Percentiles rank a stretch among this genome's conserved stretches.
phyloP scores from a whole-genome alignment of 208 protist genomes.

The Wallacemonas sp. region DNA sequence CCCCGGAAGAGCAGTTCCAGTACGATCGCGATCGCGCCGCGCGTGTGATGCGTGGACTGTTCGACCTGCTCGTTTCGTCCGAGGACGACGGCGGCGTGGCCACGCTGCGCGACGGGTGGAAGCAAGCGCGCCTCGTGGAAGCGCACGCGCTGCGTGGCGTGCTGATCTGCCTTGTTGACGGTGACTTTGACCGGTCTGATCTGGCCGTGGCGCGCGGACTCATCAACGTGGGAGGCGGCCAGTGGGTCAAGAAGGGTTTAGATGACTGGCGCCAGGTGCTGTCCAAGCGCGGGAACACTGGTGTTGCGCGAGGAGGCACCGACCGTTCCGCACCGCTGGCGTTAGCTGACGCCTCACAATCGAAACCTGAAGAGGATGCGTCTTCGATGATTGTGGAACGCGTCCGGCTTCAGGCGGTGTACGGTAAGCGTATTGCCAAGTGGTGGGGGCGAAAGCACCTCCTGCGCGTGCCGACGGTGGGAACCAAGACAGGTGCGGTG shows the following conservation, averaged over 20 bases:
- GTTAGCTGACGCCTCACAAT: too few species aligned
- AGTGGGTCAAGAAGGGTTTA: slow-evolving; percentile 47
- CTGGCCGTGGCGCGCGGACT: slow-evolving; percentile 69
- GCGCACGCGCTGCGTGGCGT: slow-evolving; percentile 4
- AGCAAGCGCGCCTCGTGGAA: neutral
- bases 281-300: too few species aligned
- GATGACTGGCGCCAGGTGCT: slow-evolving; percentile 44
- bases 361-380: too few species aligned
- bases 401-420: slow-evolving; percentile 22
- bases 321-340: too few species aligned
- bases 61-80: neutral
- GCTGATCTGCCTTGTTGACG: slow-evolving; percentile 69
- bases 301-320: too few species aligned
- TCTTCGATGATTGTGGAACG: too few species aligned
- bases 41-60: neutral
- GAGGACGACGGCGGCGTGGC: neutral
- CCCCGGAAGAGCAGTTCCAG: neutral
- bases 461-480: neutral
- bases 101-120: neutral
- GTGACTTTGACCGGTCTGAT: slow-evolving; percentile 61
- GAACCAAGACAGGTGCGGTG: neutral
- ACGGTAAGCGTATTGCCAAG: slow-evolving; percentile 18
- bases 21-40: slow-evolving; percentile 6
- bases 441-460: slow-evolving; percentile 18
- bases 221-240: slow-evolving; percentile 61